These are phyloP conservation scores for Daldinia decipiens DNA, from an alignment of 495 filamentous ascomycete species.

Conservation along the genomic window DNA sequence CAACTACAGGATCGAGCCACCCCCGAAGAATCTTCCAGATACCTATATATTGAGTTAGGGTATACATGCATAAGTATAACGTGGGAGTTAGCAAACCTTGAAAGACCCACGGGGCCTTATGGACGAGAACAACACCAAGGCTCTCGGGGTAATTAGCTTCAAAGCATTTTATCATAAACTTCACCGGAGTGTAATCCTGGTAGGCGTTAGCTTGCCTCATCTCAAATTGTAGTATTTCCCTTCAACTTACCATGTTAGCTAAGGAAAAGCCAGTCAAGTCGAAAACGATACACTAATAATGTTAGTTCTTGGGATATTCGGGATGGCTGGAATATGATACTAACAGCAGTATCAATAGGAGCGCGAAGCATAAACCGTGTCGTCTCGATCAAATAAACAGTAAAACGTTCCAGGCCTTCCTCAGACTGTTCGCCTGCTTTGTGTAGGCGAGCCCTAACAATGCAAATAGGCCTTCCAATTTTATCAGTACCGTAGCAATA, in stretches of 20 bases:
- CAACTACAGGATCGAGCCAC: conserved; percentile 98
- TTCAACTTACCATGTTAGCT: conserved; percentile 83
- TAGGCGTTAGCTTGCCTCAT: conserved; percentile 34
- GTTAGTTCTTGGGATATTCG: conserved; percentile 29
- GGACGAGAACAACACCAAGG: conserved; percentile 90
- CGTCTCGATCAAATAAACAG: conserved; percentile 94
- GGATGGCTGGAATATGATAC: conserved; percentile 46
- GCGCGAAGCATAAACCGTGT: conserved; percentile 81
- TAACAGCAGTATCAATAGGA: conserved; percentile 90
- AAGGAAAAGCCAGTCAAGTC: conserved; percentile 94
- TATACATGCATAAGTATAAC: conserved; percentile 10
- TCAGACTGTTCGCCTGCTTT: conserved; percentile 82
- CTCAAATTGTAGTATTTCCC: neutral
- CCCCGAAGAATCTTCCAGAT: conserved; percentile 91
- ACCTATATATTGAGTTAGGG: conserved; percentile 53
- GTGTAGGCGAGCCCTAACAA: conserved; percentile 85
- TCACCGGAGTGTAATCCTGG: conserved; percentile 93
- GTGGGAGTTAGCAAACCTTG: conserved; percentile 64
- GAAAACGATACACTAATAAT: conserved; percentile 75
- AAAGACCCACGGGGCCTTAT: conserved; percentile 97
- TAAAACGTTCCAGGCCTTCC: conserved; percentile 83
- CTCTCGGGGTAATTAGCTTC: conserved; percentile 98
- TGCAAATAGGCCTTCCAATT: conserved; percentile 84
- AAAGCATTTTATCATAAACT: conserved; percentile 99
- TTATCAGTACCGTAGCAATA: conserved; percentile 91